Base-by-base conservation (phyloP, 208 protist genomes). In the Leishmania turanica region DNA sequence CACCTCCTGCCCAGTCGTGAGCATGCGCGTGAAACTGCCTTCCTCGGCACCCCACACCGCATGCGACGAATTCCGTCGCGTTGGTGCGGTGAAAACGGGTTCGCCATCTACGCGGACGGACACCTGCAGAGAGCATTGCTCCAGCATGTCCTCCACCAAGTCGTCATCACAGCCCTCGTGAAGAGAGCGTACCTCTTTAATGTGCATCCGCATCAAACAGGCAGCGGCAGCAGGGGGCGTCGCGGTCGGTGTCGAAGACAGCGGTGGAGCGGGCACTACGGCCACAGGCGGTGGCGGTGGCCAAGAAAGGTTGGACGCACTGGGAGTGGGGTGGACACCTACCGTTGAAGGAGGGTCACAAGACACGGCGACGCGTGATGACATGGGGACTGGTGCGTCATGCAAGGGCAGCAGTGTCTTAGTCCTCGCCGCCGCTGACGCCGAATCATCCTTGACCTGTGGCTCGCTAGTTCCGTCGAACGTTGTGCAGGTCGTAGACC, bases 21-120 rank as follows among this genome's bases (percentile, higher is more conserved):
- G 80, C 34, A 71, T 58, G 45, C 68, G 66, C 47, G 75, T 56
- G 75, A 84, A 87, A 71, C 78, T 75, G 19, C 79, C 81, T 13
- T 91, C 86, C 19, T 85, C 84, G n/a, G 70, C 71, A 17, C 27
- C 40, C 92, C 92, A 96, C 31, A 81, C 75, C 9, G 91, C 86
- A 54, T 87, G 85, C 21, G 84, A 58, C 31, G 84, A 62, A 45
- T 84, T 82, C 34, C 51, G 65, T 53, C 85, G 70, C 71, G 80
- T 72, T 65, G 92, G 87, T 27, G 87, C 70, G 13, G 88, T 89
- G 49, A 91, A 90, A 4, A 90, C 78, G 27, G 80, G 75, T 42
- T 86, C 47, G 27, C 84, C 87, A 3, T 84, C 91, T 11, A 93
- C 69, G 82, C 81, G 89, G 9, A 95, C 88, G 49, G 80, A 58